phyloP scores from a whole-genome alignment of 2,329 filamentous ascomycete species.

The Cordyceps sp. region DNA sequence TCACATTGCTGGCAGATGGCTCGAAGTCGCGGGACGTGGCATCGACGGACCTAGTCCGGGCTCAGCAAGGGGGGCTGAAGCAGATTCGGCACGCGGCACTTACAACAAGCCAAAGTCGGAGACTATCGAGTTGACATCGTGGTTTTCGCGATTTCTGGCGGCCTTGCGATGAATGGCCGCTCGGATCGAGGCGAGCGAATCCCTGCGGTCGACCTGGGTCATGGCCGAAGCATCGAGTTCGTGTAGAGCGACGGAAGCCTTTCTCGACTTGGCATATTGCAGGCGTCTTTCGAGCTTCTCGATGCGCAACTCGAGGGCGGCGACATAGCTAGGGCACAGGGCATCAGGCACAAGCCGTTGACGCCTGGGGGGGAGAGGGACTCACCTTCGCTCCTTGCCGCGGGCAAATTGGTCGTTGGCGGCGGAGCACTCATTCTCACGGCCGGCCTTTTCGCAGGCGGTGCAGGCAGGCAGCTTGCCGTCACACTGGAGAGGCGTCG shows the following conservation, averaged over 20 bases:
- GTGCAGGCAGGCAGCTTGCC: slow-evolving; percentile 91
- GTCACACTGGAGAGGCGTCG: slow-evolving; percentile 56
- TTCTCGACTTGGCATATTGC: slow-evolving; percentile 51
- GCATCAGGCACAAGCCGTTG: not conserved
- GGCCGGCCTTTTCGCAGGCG: slow-evolving; percentile 82
- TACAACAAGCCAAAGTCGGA: slow-evolving; percentile 88
- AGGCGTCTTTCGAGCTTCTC: slow-evolving; percentile 75
- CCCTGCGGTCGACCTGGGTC: slow-evolving; percentile 38
- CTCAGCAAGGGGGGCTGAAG: not conserved
- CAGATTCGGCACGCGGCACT: slow-evolving; percentile 14
- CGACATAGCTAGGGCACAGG: slow-evolving; percentile 52
- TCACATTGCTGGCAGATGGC: slow-evolving; percentile 74
- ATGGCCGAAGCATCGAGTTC: slow-evolving; percentile 30
- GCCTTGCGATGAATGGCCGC: slow-evolving; percentile 49
- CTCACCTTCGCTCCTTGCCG: slow-evolving; percentile 78
- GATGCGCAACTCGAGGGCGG: slow-evolving; percentile 79
- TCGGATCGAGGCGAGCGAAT: slow-evolving; percentile 44
- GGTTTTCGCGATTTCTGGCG: slow-evolving; percentile 53
- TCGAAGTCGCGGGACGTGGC: slow-evolving; percentile 90
- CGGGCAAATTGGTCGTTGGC: slow-evolving; percentile 92
- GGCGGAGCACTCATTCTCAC: slow-evolving; percentile 74
- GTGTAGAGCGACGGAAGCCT: slow-evolving; percentile 50
- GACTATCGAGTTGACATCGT: slow-evolving; percentile 79
- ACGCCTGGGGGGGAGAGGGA: not conserved
- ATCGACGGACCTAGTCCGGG: slow-evolving; percentile 57